Evolutionary conservation across 2,329 filamentous ascomycete species (phyloP), one percentile per base, ranked within the genome.

Genomic region (Bipolaris sorokiniana): DNA sequence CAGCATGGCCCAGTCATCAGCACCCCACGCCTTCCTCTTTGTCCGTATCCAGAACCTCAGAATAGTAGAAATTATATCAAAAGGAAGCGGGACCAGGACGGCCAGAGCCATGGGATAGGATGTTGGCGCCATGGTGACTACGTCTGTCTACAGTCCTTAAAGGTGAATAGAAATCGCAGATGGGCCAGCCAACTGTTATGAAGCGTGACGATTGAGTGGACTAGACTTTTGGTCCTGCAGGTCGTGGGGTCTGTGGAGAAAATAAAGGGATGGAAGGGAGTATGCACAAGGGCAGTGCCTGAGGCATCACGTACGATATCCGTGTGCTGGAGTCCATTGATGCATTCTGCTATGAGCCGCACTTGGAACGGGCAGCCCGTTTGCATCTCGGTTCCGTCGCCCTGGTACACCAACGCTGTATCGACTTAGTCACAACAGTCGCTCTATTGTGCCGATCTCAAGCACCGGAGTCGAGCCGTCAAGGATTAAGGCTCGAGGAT

Each of bases 1-100:
- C 36, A 56, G 23, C 54, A 56, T 56, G 10, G 54, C 54, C 54
- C 54, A 56, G 31, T 56, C 54, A 13, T 56, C 54, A 7, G 54
- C 13, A 11, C 54, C 54, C 54, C 48, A 56, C 9, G 54, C 49
- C 11, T 53, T 53, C 31, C 49, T 56, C 15, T 53, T 56, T 11
- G 38, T 15, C 15, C 48, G 54, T 20, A 56, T 56, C 54, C 54
- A 56, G 31, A 56, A 56, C 1, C 54, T 42, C 16, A 56, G 16
- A 3, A 56, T 7, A 16, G 54, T 56, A 7, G 54, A 56, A 10
- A 53, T 38, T 2, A 56, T 53, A 5, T 48, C 54, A 16, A 56
- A 48, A 1, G 54, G 54, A 11, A 56, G 22, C 0, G 54, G 48
- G 3, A 56, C 20, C 15, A 56, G 38, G 20, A 52, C 54, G 6